phyloP scores from a whole-genome alignment of 371 early-diverging fungal species.

The Mortierella sp. region DNA sequence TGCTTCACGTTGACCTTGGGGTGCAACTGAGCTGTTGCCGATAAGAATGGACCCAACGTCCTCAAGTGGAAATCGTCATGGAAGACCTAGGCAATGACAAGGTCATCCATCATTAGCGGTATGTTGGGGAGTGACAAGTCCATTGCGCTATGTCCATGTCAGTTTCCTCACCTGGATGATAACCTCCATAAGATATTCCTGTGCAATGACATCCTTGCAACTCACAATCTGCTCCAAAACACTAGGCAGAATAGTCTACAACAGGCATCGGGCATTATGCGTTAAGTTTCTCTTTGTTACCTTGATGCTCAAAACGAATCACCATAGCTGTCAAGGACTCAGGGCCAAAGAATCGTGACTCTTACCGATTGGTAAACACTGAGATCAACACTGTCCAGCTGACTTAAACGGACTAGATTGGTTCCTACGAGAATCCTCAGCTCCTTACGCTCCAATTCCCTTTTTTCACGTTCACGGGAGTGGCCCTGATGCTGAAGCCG shows the following conservation, averaged over 20 bases:
- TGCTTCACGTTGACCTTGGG: conserved; percentile 93
- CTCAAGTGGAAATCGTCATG: conserved; percentile 96
- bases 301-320: too few relatives aligned
- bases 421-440: conserved; percentile 94
- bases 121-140: too few relatives aligned
- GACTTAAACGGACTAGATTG: conserved; percentile 93
- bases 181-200: conserved; percentile 98
- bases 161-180: conserved; percentile 89
- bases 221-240: conserved; percentile 95
- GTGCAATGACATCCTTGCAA: conserved; percentile 96
- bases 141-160: too few relatives aligned
- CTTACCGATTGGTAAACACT: conserved; percentile 79
- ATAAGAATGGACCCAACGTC: conserved; percentile 87
- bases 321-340: too few relatives aligned
- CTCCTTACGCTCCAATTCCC: conserved; percentile 95
- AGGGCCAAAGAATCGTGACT: background rate
- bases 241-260: conserved; percentile 84
- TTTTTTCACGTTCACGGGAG: conserved; percentile 89
- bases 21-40: conserved; percentile 89
- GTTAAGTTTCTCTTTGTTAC: too few relatives aligned
- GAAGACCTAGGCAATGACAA: conserved; percentile 90
- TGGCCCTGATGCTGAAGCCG: conserved; percentile 96
- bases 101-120: too few relatives aligned
- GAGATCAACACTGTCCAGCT: conserved; percentile 88
- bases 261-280: too few relatives aligned